phyloP scores from a whole-genome alignment of 2,329 filamentous ascomycete species.

The Cytospora piceae region DNA sequence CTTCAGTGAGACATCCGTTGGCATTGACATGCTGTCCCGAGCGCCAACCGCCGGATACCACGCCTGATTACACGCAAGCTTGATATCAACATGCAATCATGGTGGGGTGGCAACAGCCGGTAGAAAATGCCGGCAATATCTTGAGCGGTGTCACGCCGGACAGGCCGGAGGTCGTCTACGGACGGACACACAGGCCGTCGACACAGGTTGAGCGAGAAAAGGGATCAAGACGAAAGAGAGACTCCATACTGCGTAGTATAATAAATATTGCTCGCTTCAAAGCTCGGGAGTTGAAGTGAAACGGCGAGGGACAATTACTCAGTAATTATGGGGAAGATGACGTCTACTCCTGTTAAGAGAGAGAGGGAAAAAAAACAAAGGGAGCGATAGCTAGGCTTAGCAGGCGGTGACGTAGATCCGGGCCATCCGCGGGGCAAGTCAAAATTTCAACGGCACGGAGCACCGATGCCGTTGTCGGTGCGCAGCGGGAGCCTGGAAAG shows the following conservation, averaged over 20 bases:
- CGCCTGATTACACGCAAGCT: not conserved
- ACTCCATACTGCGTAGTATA: not conserved
- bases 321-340: not conserved
- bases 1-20: not conserved
- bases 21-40: no score
- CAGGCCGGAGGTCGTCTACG: no score
- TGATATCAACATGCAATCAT: no score
- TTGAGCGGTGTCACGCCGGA: no score
- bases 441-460: not conserved
- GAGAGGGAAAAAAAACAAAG: not conserved
- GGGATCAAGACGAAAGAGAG: no score
- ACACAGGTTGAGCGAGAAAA: not conserved
- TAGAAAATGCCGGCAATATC: no score
- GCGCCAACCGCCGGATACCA: not conserved
- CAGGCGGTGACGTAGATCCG: conserved; percentile 23
- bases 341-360: not conserved
- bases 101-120: no score
- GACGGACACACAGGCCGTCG: no score
- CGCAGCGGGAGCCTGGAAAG: not conserved
- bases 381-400: not conserved
- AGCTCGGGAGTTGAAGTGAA: not conserved
- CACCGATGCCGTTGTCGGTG: not conserved
- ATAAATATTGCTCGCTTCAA: not conserved
- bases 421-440: conserved; percentile 18
- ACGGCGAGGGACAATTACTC: not conserved